Base-by-base conservation (phyloP, 1,284 basidiomycete genomes). In the Xanthoconium separans region DNA sequence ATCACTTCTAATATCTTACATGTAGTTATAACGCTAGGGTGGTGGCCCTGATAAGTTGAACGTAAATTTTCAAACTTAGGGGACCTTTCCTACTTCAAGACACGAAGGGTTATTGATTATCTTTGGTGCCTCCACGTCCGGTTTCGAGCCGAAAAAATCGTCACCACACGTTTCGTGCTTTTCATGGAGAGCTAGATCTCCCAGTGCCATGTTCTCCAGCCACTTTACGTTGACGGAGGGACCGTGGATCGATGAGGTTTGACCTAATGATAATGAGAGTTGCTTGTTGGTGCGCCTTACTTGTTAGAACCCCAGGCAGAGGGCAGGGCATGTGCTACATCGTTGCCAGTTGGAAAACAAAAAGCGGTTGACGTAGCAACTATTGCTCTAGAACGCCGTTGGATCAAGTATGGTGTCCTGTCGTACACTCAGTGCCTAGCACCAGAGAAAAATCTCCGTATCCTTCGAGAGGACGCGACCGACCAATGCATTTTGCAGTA, bases 141-240 rank as follows among this genome's bases (percentile, higher is more conserved):
- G 41, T 46, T 51, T 43, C 1, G 69, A 68, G 27, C 74, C 77
- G 57, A 77, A 80, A 65, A 83, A 90, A 2, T 81, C 84, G 44
- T 78, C 76, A 0, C 92, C 83, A 57, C 87, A 91, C 4, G 89
- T 91, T 2, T 84, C 92, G 61, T 93, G 89, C 43, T 75, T 78
- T 61, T 85, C 81, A 42, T 91, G 85, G 18, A 95, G 71, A 7
- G 80, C 84, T 30, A 95, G 68, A 69, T 95, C 91, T 18, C 91
- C 80, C 27, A 95, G 74, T 2, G 92, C 87, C 47, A 84, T 75
- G 65, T 77, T 79, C 49, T 82, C 74, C 36, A 89, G 69, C 81
- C 84, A 88, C 31, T 70, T 66, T 2, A 75, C 79, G 47, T 77
- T 68, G 0, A 76, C 70, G 2, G 85, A 85, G 5, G 69, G 59